Evolutionary conservation across 805 yeast species (phyloP).

Genomic region (Starmerella floricola): DNA sequence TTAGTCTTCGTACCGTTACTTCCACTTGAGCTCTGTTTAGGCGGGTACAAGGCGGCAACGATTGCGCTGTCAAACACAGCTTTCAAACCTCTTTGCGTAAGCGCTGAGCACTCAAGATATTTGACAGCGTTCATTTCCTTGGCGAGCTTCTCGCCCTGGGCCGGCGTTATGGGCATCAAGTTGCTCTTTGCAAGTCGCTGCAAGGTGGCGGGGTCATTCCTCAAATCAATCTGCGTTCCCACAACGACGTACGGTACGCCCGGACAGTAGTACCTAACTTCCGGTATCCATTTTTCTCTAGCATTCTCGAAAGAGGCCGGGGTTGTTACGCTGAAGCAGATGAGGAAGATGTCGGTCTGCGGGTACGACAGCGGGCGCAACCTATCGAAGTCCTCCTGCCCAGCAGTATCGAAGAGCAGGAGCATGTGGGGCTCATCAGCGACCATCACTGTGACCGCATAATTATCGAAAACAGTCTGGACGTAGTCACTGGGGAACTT

Average conservation of each 20-base stretch:
- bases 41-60: slow-evolving; percentile 96
- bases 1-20: slow-evolving; percentile 40
- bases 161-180: slow-evolving; percentile 70
- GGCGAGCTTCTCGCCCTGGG: slow-evolving; percentile 85
- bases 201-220: slow-evolving; percentile 83
- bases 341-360: slow-evolving; percentile 90
- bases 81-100: slow-evolving; percentile 92
- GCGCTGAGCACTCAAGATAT: slow-evolving; percentile 94
- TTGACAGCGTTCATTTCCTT: slow-evolving; percentile 90
- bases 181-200: slow-evolving; percentile 86
- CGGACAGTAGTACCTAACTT: slow-evolving; percentile 95
- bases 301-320: slow-evolving; percentile 97
- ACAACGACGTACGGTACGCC: slow-evolving; percentile 95
- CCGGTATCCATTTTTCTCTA: slow-evolving; percentile 97
- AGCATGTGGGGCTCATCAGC: slow-evolving; percentile 97
- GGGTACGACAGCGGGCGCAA: slow-evolving; percentile 94
- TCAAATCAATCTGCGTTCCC: slow-evolving; percentile 90
- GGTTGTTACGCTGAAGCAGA: slow-evolving; percentile 91
- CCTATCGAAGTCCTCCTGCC: slow-evolving; percentile 98
- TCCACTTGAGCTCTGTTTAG: slow-evolving; percentile 41
- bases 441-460: slow-evolving; percentile 40
- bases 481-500: slow-evolving; percentile 97
- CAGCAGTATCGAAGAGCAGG: slow-evolving; percentile 97
- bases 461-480: slow-evolving; percentile 93
- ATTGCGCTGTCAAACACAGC: slow-evolving; percentile 98